Evolutionary conservation across 805 yeast species (phyloP).

Genomic region (Clavispora fructus): DNA sequence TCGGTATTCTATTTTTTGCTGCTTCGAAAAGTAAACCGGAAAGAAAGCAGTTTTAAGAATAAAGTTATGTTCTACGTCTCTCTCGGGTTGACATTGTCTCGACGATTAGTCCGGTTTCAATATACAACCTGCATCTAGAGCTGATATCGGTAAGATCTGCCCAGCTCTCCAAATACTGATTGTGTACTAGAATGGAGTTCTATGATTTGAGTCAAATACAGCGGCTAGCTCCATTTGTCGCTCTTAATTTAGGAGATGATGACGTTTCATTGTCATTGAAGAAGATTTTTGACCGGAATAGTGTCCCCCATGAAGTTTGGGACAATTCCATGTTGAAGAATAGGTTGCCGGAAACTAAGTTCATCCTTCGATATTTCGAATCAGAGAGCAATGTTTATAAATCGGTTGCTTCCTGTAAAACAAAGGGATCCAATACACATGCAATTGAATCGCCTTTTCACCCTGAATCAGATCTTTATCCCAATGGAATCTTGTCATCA

Average conservation of each 20-base stretch:
- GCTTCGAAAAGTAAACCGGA: no score
- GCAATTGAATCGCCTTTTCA: conserved; percentile 36
- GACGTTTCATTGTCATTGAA: conserved; percentile 2
- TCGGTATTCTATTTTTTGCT: no score
- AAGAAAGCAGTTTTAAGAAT: no score
- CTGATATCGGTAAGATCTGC: neutral
- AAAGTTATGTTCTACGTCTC: no score
- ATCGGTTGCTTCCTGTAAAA: conserved; percentile 4
- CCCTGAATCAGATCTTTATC: conserved; percentile 20
- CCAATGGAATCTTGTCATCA: conserved; percentile 24
- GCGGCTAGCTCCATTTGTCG: conserved; percentile 34
- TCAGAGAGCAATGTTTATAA: conserved; percentile 1
- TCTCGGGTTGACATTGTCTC: no score
- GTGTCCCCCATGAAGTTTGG: conserved; percentile 24
- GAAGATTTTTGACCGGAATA: conserved; percentile 10
- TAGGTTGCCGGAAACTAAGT: conserved; percentile 30
- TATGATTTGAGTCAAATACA: conserved; percentile 23
- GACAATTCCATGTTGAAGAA: conserved; percentile 34
- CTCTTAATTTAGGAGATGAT: conserved; percentile 10
- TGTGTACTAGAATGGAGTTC: conserved; percentile 23
- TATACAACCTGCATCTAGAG: neutral
- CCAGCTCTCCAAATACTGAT: no score
- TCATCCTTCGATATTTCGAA: conserved; percentile 17
- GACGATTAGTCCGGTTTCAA: no score
- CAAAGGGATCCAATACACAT: conserved; percentile 13